These are phyloP conservation scores for Lachancea thermotolerans DNA, from an alignment of 805 yeast species.

Conservation along the genomic window DNA sequence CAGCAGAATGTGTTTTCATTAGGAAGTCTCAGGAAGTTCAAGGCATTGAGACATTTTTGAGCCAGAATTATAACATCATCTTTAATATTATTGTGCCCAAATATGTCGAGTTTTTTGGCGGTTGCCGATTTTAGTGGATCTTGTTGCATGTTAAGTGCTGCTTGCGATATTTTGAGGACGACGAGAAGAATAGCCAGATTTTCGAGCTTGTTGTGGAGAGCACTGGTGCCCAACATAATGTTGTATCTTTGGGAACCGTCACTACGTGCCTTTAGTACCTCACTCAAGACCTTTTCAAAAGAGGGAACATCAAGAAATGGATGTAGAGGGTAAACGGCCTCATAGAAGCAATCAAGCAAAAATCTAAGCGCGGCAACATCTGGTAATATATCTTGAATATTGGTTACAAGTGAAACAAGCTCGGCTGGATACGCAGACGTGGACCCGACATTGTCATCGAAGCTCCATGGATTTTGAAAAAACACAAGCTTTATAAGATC, in stretches of 20 bases:
- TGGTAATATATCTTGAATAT: conserved; percentile 2
- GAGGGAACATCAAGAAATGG: conserved; percentile 4
- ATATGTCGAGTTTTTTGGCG: conserved; percentile 2
- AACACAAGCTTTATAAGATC: not conserved
- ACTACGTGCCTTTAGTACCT: not conserved
- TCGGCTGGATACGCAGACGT: not conserved
- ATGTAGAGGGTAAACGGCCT: conserved; percentile 2
- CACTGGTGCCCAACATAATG: conserved; percentile 19
- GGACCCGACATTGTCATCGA: not conserved
- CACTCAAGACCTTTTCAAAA: not conserved
- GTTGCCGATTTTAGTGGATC: not conserved
- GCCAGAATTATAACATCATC: conserved; percentile 22
- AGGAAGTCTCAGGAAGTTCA: conserved; percentile 25
- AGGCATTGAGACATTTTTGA: conserved; percentile 22
- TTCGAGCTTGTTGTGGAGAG: conserved; percentile 24
- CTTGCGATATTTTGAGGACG: conserved; percentile 23
- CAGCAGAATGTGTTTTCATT: conserved; percentile 29
- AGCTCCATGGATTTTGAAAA: not conserved
- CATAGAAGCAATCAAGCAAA: conserved; percentile 1
- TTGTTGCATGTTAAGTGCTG: conserved; percentile 13
- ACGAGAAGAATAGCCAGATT: conserved; percentile 24
- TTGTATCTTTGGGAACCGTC: conserved; percentile 1
- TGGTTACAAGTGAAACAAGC: not conserved
- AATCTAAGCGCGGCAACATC: not conserved
- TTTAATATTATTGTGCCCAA: conserved; percentile 20